Evolutionary conservation across 352 stramenopile species (phyloP), one percentile per base, ranked within the genome.

Genomic region (Globisporangium orthogonon): DNA sequence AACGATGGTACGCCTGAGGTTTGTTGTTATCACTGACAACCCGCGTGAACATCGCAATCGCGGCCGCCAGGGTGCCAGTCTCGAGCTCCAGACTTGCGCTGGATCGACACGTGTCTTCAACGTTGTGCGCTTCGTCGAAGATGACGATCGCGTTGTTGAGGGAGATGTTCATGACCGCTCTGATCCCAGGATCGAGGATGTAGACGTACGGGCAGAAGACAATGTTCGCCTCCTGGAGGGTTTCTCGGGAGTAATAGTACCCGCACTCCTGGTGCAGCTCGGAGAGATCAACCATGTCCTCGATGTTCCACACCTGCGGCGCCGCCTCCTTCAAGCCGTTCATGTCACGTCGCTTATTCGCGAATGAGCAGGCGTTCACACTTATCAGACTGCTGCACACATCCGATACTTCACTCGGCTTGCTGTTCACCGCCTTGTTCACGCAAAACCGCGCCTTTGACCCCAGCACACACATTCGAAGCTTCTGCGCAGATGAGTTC

Each of bases 121-220:
- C 82, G 47, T 95, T 95, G 60, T 95, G 86, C 2, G 85, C 86
- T 54, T 95, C 86, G 40, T 95, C 86, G 46, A 95, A 69, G 33
- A 95, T 73, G 18, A 95, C 63, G 45, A 95, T 90, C 4, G 83
- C 62, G 54, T 89, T 67, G 48, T 88, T 79, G 0, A 94, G 67
- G 17, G 63, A 76, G 54, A 95, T 91, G 2, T 66, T 67, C 0
- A 92, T 71, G 2, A 85, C 71, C 5, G 73, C 67, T 11, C 86
- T 81, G 54, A 95, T 92, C 14, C 67, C 69, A 33, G 86, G 84
- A 52, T 94, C 75, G 37, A 95, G 60, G 35, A 95, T 56, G 61
- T 95, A 95, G 60, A 92, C 94, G 70, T 95, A 95, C n/a, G 86
- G 86, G 40, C 78, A 89, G 49, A 95, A 94, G 7, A 94, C 71